These are phyloP conservation scores for Suillus subluteus DNA, from an alignment of 768 basidiomycete genomes.

Conservation along the genomic window DNA sequence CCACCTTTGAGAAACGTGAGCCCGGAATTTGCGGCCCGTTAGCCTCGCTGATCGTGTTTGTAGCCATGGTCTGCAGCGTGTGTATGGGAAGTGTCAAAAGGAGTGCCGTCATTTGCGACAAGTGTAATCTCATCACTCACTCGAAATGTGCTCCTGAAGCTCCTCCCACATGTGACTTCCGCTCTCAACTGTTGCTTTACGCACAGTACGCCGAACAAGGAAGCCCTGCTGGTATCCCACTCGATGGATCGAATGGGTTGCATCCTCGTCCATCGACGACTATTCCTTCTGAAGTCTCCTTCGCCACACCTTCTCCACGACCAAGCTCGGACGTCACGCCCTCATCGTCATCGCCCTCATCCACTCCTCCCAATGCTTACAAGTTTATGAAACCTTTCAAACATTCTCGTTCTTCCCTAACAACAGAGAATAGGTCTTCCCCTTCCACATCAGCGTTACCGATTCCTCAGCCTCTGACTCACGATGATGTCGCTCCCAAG, in stretches of 20 bases:
- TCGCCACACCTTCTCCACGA: conserved; percentile 48
- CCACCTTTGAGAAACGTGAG: conserved; percentile 87
- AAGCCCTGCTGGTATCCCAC: conserved; percentile 54
- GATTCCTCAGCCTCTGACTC: conserved; percentile 24
- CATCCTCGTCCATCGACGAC: conserved; percentile 33
- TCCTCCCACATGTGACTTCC: conserved; percentile 80
- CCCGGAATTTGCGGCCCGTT: background rate
- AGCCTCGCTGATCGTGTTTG: conserved; percentile 16
- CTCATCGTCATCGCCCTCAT: conserved; percentile 28
- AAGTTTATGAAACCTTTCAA: conserved; percentile 69
- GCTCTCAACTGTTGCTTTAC: conserved; percentile 76
- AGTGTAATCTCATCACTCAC: conserved; percentile 90
- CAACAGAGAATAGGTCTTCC: conserved; percentile 42
- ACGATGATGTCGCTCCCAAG: conserved; percentile 23
- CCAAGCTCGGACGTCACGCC: conserved; percentile 51
- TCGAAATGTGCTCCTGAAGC: conserved; percentile 73
- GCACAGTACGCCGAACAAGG: conserved; percentile 79
- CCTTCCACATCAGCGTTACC: conserved; percentile 36
- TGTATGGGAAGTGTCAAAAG: conserved; percentile 83
- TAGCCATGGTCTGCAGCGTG: conserved; percentile 87
- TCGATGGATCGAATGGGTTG: conserved; percentile 45
- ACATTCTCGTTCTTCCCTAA: conserved; percentile 62
- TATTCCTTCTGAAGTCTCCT: conserved; percentile 62
- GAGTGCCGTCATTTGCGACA: conserved; percentile 83
- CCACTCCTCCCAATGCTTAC: conserved; percentile 60